Base-by-base conservation (phyloP, 139 green algal species). In the Chlorella ohadii region DNA sequence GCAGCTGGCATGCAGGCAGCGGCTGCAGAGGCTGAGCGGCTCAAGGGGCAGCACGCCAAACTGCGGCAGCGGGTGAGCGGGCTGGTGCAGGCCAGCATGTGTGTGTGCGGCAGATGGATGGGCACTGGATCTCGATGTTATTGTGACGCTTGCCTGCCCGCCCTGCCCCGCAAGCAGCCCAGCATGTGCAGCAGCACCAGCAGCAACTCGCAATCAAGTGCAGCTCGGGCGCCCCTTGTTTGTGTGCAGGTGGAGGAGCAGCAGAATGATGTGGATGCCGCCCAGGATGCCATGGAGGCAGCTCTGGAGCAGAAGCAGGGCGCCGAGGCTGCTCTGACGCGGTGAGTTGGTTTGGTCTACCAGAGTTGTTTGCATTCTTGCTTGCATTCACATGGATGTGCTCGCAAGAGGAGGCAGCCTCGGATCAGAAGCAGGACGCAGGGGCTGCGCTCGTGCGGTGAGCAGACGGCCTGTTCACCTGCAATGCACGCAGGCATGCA, bases 241-340 rank as follows among this genome's bases (percentile, higher is more conserved):
- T n/a, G 51, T 33, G 6, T 59, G 77, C 59, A 83, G 61, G 63
- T 51, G 6, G 77, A 85, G 79, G 17, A 67, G 67, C 66, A 74
- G 66, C 55, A 79, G 67, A 11, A 22, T 0, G 68, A 56, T 7
- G 47, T 79, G 68, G 70, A 74, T 19, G 71, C 28, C 3, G 81
- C 70, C 4, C 71, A 75, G 57, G 72, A 19, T 22, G 13, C 6
- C 3, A 38, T 73, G 57, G 71, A 81, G 57, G 81, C 59, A 0
- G 56, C 51, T 0, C n/a, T 84, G 64, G 47, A 79, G 81, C 38
- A 39, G 36, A 72, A 73, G 81, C 36, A 38, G 65, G 33, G 0
- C 9, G 79, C 47, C 5, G 61, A 73, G 77, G 20, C 12, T 4
- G 38, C 17, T 0, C 56, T 81, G 57, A 56, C 33, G 39, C 20